Evolutionary conservation across 2,329 filamentous ascomycete genomes (phyloP).

Genomic region (Penicillium sp.): DNA sequence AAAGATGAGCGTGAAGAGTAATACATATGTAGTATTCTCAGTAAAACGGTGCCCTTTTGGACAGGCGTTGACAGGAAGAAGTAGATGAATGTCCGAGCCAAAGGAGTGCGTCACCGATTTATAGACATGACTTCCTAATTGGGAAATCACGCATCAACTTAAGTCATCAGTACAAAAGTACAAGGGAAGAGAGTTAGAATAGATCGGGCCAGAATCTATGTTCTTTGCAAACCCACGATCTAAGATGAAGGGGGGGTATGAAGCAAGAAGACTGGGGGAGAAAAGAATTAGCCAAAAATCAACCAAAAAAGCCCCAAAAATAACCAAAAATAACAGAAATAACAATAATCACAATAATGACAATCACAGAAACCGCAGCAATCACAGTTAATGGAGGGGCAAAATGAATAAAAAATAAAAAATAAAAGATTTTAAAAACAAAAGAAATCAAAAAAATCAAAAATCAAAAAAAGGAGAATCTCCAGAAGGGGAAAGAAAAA

Average conservation of each 20-base stretch:
- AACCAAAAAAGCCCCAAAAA: not conserved
- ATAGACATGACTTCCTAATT: constrained; percentile 19
- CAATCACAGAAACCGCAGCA: constrained; percentile 1
- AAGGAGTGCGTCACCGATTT: constrained; percentile 21
- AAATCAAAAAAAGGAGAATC: not conserved
- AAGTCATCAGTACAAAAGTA: constrained; percentile 1
- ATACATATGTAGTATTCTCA: not conserved
- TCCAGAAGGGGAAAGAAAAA: constrained; percentile 16
- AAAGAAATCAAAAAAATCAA: not conserved
- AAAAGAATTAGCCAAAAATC: not conserved
- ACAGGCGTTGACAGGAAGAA: constrained; percentile 9
- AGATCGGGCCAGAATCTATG: constrained; percentile 5
- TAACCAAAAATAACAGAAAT: not conserved
- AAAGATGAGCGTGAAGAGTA: not conserved
- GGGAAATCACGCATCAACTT: constrained; percentile 11
- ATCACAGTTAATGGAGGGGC: constrained; percentile 3
- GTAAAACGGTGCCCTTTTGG: not conserved
- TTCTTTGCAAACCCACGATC: not conserved
- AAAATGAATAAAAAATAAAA: constrained; percentile 4
- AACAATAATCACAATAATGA: constrained; percentile 6
- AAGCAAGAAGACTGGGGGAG: not conserved
- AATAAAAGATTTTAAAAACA: constrained; percentile 3
- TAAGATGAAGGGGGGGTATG: not conserved
- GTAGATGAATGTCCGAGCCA: constrained; percentile 11
- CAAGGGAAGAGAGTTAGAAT: not conserved